Conservation (phyloP, 257 asterid species). For the Solanum neorickii region DNA sequence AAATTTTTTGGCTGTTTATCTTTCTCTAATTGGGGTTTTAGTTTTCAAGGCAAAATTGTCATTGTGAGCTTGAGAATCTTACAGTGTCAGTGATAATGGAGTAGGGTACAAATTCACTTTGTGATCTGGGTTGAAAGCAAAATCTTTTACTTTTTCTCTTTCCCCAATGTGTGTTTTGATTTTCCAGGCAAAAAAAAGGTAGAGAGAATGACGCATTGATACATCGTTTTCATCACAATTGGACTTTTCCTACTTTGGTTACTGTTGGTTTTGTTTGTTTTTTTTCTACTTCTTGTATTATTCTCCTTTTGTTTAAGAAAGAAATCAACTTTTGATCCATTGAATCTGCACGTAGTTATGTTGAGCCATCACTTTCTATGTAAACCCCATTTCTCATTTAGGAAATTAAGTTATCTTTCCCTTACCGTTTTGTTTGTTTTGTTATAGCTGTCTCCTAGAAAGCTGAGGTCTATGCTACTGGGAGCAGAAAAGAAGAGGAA, state of each 20-base stretch:
- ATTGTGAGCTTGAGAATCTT: not conserved
- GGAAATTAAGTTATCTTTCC: not conserved
- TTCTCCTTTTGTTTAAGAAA: not conserved
- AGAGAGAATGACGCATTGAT: not conserved
- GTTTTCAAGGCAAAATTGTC: not conserved
- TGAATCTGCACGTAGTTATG: not conserved
- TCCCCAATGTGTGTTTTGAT: not conserved
- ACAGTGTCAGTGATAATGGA: not conserved
- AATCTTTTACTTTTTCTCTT: not conserved
- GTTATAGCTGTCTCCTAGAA: slow-evolving; percentile 24
- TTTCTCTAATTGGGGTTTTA: not conserved
- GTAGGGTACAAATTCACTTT: not conserved
- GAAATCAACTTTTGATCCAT: not conserved
- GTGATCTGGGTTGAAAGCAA: not conserved
- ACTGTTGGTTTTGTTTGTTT: not conserved
- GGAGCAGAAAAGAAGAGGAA: slow-evolving; percentile 13
- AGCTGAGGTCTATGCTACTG: slow-evolving; percentile 15
- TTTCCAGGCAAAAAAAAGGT: not conserved
- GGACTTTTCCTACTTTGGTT: not conserved
- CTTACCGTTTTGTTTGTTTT: not conserved
- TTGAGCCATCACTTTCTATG: not conserved
- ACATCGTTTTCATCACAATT: not conserved
- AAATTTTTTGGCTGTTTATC: not conserved
- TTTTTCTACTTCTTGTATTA: not conserved
- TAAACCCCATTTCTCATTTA: not conserved